phyloP scores from a whole-genome alignment of 225 moss, liverwort and hornwort species.

The Asterella californica region DNA sequence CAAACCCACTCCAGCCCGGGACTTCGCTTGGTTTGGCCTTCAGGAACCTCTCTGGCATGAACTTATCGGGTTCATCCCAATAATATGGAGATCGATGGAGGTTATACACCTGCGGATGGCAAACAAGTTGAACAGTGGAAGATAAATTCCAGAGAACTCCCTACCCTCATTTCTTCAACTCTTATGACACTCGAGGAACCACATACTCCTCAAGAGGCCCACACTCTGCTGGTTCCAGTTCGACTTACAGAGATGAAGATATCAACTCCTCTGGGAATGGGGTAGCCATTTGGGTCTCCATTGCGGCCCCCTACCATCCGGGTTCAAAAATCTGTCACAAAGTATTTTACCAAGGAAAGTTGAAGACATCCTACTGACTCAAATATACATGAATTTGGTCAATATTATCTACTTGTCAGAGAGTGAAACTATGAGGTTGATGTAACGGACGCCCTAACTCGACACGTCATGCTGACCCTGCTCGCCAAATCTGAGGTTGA shows the following conservation, averaged over 20 bases:
- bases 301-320: constrained; percentile 65
- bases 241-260: constrained; percentile 83
- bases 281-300: constrained; percentile 75
- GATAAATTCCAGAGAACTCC: background rate
- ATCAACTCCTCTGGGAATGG: constrained; percentile 75
- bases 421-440: background rate
- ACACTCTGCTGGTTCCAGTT: background rate
- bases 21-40: constrained; percentile 59
- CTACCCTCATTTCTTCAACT: background rate
- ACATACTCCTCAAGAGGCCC: background rate
- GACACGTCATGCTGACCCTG: background rate
- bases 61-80: constrained; percentile 94
- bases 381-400: background rate
- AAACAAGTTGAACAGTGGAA: background rate
- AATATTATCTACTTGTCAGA: background rate
- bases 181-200: background rate
- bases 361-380: background rate
- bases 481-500: background rate
- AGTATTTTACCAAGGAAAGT: background rate
- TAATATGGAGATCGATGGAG: constrained; percentile 89
- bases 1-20: constrained; percentile 86
- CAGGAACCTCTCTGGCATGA: constrained; percentile 81
- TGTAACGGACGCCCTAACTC: background rate
- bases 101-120: constrained; percentile 58
- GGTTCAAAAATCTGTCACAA: background rate